Evolutionary conservation across 2,329 filamentous ascomycete species (phyloP).

Genomic region (Penicillium sp.): DNA sequence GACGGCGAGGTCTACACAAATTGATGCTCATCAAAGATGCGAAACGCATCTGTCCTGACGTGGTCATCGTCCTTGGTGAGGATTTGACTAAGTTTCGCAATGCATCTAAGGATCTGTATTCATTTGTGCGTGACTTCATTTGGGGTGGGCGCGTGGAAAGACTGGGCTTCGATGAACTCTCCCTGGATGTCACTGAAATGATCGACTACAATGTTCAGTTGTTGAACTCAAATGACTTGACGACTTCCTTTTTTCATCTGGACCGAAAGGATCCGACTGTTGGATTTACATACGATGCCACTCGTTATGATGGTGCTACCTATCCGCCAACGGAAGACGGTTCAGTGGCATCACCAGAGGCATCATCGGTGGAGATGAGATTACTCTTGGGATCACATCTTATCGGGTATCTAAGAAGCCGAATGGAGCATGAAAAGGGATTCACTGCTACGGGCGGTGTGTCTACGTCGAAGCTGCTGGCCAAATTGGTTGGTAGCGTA

Average conservation of each 20-base stretch:
- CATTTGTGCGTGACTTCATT: constrained; percentile 70
- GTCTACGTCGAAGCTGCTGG: constrained; percentile 81
- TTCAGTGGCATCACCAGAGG: constrained; percentile 16
- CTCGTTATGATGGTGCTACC: constrained; percentile 65
- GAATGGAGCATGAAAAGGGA: constrained; percentile 74
- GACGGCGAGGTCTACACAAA: constrained; percentile 68
- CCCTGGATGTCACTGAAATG: constrained; percentile 82
- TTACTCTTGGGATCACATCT: constrained; percentile 81
- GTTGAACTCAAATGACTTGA: constrained; percentile 67
- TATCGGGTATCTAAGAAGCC: constrained; percentile 70
- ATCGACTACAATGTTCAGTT: constrained; percentile 77
- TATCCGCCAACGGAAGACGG: constrained; percentile 48
- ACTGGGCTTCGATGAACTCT: constrained; percentile 86
- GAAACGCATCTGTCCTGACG: constrained; percentile 75
- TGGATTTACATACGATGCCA: constrained; percentile 82
- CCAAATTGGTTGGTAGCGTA: constrained; percentile 80
- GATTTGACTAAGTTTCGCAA: constrained; percentile 84
- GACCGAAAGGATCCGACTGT: constrained; percentile 71
- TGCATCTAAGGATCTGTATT: constrained; percentile 78
- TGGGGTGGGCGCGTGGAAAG: constrained; percentile 81
- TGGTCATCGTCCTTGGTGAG: constrained; percentile 84
- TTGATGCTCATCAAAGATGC: constrained; percentile 85
- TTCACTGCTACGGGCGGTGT: constrained; percentile 89
- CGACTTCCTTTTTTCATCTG: constrained; percentile 77
- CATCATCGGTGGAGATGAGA: constrained; percentile 55